A percentile compares a stretch with the other conserved stretches of the same genome.
Conservation (phyloP, 2,329 filamentous ascomycete species). For the Diaporthe sp. region DNA sequence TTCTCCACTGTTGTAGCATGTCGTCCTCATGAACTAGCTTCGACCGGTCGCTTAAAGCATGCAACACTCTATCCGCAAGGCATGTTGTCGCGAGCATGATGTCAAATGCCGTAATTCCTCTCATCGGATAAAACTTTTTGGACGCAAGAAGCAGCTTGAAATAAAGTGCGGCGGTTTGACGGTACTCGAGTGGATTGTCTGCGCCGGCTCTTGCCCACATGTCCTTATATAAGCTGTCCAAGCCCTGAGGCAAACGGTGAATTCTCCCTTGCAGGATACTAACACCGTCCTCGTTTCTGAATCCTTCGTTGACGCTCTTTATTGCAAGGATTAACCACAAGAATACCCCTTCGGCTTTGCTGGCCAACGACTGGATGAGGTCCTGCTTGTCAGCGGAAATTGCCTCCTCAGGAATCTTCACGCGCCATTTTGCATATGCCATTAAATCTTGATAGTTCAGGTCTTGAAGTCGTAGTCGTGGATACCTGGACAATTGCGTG, state of each 20-base stretch:
- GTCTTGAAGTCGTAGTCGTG: constrained; percentile 22
- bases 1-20: background rate
- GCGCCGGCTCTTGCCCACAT: constrained; percentile 26
- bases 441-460: background rate
- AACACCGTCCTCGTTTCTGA: background rate
- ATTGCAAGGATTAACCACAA: constrained; percentile 21
- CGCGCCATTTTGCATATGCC: background rate
- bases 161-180: constrained; percentile 23
- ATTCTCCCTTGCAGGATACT: background rate
- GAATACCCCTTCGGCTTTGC: constrained; percentile 24
- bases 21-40: background rate
- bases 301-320: constrained; percentile 1
- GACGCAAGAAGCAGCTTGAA: constrained; percentile 16
- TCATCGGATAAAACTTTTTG: no score
- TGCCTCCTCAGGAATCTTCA: background rate
- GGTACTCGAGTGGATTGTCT: background rate
- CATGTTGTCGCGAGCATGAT: constrained; percentile 7
- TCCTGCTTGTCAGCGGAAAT: background rate
- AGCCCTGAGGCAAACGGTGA: background rate
- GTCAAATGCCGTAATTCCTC: no score
- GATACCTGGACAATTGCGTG: background rate
- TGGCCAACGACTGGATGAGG: background rate
- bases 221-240: constrained; percentile 14
- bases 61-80: background rate
- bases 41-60: background rate